Conservation (phyloP, 257 asterid genomes). For the Nicotiana tabacum region DNA sequence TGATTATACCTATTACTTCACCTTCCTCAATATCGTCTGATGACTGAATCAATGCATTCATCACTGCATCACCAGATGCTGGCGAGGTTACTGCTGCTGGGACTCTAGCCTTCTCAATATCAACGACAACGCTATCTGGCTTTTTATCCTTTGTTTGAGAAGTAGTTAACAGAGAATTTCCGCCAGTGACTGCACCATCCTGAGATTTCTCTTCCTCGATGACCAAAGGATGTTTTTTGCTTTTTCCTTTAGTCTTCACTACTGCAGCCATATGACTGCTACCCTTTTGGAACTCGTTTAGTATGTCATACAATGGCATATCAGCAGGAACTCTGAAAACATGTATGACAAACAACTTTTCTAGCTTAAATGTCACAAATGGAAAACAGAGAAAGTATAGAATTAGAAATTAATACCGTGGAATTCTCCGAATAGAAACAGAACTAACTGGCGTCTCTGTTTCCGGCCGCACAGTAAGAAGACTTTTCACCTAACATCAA, state of each 20-base stretch:
- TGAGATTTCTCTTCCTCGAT: conserved; percentile 38
- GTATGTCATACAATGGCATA: conserved; percentile 89
- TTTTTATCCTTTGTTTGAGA: conserved; percentile 45
- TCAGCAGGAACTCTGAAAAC: conserved; percentile 75
- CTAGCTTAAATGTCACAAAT: not conserved
- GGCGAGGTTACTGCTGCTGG: conserved; percentile 28
- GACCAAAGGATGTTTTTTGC: conserved; percentile 34
- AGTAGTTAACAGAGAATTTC: conserved; percentile 32
- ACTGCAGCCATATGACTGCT: conserved; percentile 96
- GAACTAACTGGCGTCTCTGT: conserved; percentile 85
- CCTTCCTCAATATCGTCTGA: conserved; percentile 69
- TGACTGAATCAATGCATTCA: conserved; percentile 25
- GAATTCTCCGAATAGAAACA: conserved; percentile 85
- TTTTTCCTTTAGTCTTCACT: conserved; percentile 52
- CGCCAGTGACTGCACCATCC: conserved; percentile 30
- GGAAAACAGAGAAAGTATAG: conserved; percentile 2
- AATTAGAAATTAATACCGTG: conserved; percentile 46
- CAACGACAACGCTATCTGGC: conserved; percentile 43
- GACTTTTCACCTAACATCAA: conserved; percentile 66
- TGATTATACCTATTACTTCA: conserved; percentile 84
- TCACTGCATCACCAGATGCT: conserved; percentile 29
- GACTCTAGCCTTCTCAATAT: conserved; percentile 44
- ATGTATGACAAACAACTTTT: conserved; percentile 12
- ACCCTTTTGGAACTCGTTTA: conserved; percentile 83
- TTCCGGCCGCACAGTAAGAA: conserved; percentile 83